Conservation (phyloP, 441 rosid species). For the Cnidoscolus chayamansa region DNA sequence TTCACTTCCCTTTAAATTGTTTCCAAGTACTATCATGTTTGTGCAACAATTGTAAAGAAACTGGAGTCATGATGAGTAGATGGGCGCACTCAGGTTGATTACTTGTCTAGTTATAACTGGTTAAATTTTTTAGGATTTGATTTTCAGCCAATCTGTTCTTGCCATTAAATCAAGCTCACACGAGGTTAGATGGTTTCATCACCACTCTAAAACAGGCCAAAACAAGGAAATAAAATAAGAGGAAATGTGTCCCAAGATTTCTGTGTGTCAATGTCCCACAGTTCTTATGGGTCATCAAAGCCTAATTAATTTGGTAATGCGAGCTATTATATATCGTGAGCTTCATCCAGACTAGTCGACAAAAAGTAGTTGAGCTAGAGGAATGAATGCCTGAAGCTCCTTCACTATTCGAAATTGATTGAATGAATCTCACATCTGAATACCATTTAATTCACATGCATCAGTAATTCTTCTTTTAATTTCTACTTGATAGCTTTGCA, state of each 20-base stretch:
- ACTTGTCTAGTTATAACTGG: constrained; percentile 21
- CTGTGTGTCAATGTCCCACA: constrained; percentile 10
- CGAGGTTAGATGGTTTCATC: not conserved
- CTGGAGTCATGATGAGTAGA: constrained; percentile 9
- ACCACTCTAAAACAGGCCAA: too few relatives aligned
- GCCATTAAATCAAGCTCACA: constrained; percentile 8
- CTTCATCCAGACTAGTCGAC: constrained; percentile 11
- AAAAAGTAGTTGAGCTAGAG: constrained; percentile 8
- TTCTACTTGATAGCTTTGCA: too few relatives aligned
- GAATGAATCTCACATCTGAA: constrained; percentile 13
- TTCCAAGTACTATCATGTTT: constrained; percentile 21
- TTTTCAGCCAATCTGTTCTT: constrained; percentile 8
- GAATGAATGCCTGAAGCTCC: constrained; percentile 10
- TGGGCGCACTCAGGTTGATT: constrained; percentile 9
- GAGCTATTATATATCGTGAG: not conserved
- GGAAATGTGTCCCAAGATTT: too few relatives aligned
- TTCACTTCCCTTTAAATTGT: constrained; percentile 24
- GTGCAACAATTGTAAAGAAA: constrained; percentile 12
- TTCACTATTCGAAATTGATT: not conserved
- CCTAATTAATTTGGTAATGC: constrained; percentile 6
- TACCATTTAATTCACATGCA: not conserved
- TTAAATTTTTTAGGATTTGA: not conserved
- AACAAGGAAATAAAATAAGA: too few relatives aligned
- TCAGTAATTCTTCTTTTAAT: not conserved
- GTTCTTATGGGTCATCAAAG: not conserved